Base-by-base conservation (phyloP, 1,284 basidiomycete genomes). In the Sphagnurus paluster region DNA sequence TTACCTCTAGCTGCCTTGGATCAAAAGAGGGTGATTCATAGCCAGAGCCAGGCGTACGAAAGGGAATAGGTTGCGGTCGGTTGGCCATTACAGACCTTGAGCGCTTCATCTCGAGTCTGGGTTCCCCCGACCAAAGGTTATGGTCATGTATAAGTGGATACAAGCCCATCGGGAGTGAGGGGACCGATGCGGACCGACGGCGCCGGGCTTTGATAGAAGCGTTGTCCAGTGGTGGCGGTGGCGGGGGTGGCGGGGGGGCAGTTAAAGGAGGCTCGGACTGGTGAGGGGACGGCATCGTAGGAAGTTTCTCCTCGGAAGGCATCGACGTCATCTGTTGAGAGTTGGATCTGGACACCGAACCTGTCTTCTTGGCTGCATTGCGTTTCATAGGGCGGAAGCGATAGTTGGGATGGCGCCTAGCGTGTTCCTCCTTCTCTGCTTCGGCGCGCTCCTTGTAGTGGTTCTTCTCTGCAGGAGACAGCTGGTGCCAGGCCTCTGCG, bases 381-480 rank as follows among this genome's bases (percentile, higher is more conserved):
- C 69, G 67, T 56, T 74, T 75, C 56, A 68, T 61, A 2, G 84
- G 83, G n/a, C 74, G 69, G 60, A 79, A 86, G 36, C 74, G 74
- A 61, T 87, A 87, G 49, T 77, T 61, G 0, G 84, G 84, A 52
- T 85, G 69, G 40, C 66, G 59, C 14, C 65, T 61, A 2, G 72
- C 74, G 45, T 87, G 84, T 41, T 77, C 75, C 35, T 66, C 65
- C 49, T 75, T 75, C 64, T 81, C 80, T 42, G 58, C 48, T 33
- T 76, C 74, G 0, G 84, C 82, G 10, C 70, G 65, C 13, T 59
- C 56, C 56, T 74, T 74, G 68, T 72, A 87, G 38, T 63, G 64
- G n/a, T 71, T 62, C 50, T 67, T 75, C 52, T 80, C 72, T 9
- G 68, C 64, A 0, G 54, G 45, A 0, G 75, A 46, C 13, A 87